A percentile compares a stretch with the other conserved stretches of the same genome.
These are phyloP conservation scores for Arachnomyces sp. DNA, from an alignment of 2,329 filamentous ascomycete species.

Conservation along the genomic window DNA sequence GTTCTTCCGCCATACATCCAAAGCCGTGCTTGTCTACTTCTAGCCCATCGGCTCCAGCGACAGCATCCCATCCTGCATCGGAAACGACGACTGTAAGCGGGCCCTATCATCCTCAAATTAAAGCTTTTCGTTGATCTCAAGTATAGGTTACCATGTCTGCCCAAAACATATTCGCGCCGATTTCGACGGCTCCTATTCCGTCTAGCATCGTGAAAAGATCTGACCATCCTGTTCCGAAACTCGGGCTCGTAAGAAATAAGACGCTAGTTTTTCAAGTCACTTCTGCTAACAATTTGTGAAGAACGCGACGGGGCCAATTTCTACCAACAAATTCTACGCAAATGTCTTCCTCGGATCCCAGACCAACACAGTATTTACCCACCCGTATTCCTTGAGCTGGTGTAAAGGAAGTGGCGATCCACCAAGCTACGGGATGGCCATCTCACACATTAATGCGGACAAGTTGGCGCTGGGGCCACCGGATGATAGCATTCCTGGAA, in stretches of 20 bases:
- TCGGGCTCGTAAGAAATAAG: slow-evolving; percentile 29
- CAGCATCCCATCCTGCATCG: too few relatives aligned
- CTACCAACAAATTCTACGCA: slow-evolving; percentile 58
- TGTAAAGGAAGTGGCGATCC: slow-evolving; percentile 55
- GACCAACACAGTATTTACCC: slow-evolving; percentile 60
- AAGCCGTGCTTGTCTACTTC: too few relatives aligned
- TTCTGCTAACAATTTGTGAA: slow-evolving; percentile 9
- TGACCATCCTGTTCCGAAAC: slow-evolving; percentile 37
- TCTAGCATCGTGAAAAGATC: slow-evolving; percentile 29
- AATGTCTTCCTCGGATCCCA: slow-evolving; percentile 75
- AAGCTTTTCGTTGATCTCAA: too few relatives aligned
- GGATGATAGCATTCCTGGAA: slow-evolving; percentile 43
- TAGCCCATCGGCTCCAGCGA: too few relatives aligned
- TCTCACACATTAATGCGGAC: slow-evolving; percentile 63
- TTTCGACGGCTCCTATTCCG: slow-evolving; percentile 32
- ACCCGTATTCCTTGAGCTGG: slow-evolving; percentile 68
- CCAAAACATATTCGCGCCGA: slow-evolving; percentile 37
- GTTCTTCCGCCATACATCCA: too few relatives aligned
- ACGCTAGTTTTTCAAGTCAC: neutral
- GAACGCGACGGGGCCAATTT: slow-evolving; percentile 26
- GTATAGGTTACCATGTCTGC: slow-evolving; percentile 19
- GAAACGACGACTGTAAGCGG: too few relatives aligned
- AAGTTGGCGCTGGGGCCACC: slow-evolving; percentile 60
- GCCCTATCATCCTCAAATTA: too few relatives aligned
- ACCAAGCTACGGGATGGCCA: slow-evolving; percentile 66